These are phyloP conservation scores for Saccharomyces kudriavzevii DNA, from an alignment of 805 yeast species.

Conservation along the genomic window DNA sequence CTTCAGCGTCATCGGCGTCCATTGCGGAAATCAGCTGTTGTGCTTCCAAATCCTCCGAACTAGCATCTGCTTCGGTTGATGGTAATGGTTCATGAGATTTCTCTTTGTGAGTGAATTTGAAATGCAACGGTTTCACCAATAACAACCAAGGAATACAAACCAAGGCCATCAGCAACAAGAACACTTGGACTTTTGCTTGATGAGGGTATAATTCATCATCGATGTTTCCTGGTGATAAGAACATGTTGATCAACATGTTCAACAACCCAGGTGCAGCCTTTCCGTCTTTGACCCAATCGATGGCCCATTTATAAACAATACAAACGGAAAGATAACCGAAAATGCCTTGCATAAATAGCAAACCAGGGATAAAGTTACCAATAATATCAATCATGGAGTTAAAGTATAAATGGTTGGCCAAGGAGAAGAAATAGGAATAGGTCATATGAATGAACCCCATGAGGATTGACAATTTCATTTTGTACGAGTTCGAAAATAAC, in stretches of 20 bases:
- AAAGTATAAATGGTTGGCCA: slow-evolving; percentile 53
- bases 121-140: slow-evolving; percentile 52
- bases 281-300: slow-evolving; percentile 57
- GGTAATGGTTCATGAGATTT: slow-evolving; percentile 23
- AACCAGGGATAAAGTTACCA: slow-evolving; percentile 68
- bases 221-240: slow-evolving; percentile 60
- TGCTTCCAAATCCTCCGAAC: slow-evolving; percentile 5
- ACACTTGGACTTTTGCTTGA: slow-evolving; percentile 52
- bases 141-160: slow-evolving; percentile 71
- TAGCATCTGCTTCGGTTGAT: slow-evolving; percentile 15
- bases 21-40: not conserved
- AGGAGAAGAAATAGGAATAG: slow-evolving; percentile 59
- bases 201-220: slow-evolving; percentile 61
- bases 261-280: slow-evolving; percentile 65
- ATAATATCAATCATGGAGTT: slow-evolving; percentile 54
- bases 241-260: slow-evolving; percentile 71
- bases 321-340: slow-evolving; percentile 64
- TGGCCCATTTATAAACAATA: slow-evolving; percentile 66
- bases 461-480: slow-evolving; percentile 67
- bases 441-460: slow-evolving; percentile 74
- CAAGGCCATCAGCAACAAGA: slow-evolving; percentile 50
- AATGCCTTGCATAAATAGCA: slow-evolving; percentile 66
- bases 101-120: slow-evolving; percentile 32
- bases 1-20: slow-evolving; percentile 17
- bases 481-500: slow-evolving; percentile 62